Evolutionary conservation across 805 yeast genomes (phyloP).

Genomic region (Blastobotrys muscicola): DNA sequence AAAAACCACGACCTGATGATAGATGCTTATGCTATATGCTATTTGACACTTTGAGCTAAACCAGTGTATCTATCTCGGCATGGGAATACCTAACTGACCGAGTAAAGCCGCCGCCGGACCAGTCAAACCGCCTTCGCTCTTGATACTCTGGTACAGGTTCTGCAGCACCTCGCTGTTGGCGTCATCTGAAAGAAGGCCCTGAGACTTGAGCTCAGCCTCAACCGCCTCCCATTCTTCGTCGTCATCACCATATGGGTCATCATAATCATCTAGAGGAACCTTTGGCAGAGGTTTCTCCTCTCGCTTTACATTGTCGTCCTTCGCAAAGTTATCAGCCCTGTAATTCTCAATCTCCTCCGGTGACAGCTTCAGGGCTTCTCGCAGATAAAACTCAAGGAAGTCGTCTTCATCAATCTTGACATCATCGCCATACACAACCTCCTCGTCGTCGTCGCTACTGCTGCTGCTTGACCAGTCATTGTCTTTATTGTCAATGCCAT

Average conservation of each 20-base stretch:
- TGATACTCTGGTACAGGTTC: conserved; percentile 24
- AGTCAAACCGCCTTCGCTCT: conserved; percentile 21
- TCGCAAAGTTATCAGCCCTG: conserved; percentile 18
- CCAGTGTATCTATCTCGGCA: neutral
- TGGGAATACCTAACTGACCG: conserved; percentile 20
- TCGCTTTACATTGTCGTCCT: neutral
- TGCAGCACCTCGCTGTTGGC: conserved; percentile 14
- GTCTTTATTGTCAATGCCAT: conserved; percentile 12
- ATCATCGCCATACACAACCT: conserved; percentile 21
- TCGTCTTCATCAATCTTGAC: conserved; percentile 55
- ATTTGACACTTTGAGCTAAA: neutral
- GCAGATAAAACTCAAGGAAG: conserved; percentile 53
- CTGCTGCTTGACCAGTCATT: conserved; percentile 15
- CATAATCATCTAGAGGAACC: neutral
- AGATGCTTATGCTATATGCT: neutral
- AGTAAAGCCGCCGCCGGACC: conserved; percentile 33
- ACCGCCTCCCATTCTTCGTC: conserved; percentile 16
- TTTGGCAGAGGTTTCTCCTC: neutral
- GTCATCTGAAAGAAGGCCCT: conserved; percentile 10
- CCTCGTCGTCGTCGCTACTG: conserved; percentile 20
- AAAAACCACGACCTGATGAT: too few relatives aligned
- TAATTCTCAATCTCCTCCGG: conserved; percentile 37
- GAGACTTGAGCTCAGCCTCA: conserved; percentile 9
- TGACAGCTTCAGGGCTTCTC: conserved; percentile 42
- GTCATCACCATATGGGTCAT: conserved; percentile 11